Conservation (phyloP, 208 protist species). For the Leishmania tarentolae region DNA sequence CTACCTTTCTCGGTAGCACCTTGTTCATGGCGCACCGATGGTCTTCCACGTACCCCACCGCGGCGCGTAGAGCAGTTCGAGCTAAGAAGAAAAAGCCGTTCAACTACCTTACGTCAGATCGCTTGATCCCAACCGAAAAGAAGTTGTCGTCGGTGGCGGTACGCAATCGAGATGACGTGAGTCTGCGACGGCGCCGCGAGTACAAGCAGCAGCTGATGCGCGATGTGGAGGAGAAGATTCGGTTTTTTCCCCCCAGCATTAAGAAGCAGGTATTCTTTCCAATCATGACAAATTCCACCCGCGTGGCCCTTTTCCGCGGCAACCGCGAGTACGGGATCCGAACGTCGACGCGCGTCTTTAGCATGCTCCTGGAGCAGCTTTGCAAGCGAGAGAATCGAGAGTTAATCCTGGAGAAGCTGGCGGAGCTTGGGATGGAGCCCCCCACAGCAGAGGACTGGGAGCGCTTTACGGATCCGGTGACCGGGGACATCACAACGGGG, state of each 20-base stretch:
- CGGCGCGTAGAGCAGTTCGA: background rate
- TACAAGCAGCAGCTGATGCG: slow-evolving; percentile 50
- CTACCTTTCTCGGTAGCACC: background rate
- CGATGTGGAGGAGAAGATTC: slow-evolving; percentile 64
- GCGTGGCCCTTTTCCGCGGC: slow-evolving; percentile 36
- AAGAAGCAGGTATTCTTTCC: slow-evolving; percentile 74
- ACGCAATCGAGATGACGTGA: slow-evolving; percentile 58
- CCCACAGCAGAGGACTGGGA: slow-evolving; percentile 53
- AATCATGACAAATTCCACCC: slow-evolving; percentile 5
- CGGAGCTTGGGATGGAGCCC: slow-evolving; percentile 29
- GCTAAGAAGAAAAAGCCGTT: slow-evolving; percentile 48
- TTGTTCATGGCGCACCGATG: background rate
- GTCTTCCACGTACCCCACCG: background rate
- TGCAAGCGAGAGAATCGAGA: slow-evolving; percentile 43
- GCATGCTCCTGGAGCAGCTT: slow-evolving; percentile 46
- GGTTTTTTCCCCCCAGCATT: slow-evolving; percentile 61
- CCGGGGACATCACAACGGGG: slow-evolving; percentile 66
- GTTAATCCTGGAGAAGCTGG: slow-evolving; percentile 50
- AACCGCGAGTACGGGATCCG: slow-evolving; percentile 32
- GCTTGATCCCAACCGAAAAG: slow-evolving; percentile 19
- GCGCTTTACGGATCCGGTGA: slow-evolving; percentile 55
- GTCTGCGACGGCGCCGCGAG: slow-evolving; percentile 25
- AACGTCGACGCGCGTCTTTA: slow-evolving; percentile 27
- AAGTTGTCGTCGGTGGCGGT: slow-evolving; percentile 15
- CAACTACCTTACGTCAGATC: slow-evolving; percentile 80